These are phyloP conservation scores for Wallacemonas rigidus DNA, from an alignment of 208 protist species.

Conservation along the genomic window DNA sequence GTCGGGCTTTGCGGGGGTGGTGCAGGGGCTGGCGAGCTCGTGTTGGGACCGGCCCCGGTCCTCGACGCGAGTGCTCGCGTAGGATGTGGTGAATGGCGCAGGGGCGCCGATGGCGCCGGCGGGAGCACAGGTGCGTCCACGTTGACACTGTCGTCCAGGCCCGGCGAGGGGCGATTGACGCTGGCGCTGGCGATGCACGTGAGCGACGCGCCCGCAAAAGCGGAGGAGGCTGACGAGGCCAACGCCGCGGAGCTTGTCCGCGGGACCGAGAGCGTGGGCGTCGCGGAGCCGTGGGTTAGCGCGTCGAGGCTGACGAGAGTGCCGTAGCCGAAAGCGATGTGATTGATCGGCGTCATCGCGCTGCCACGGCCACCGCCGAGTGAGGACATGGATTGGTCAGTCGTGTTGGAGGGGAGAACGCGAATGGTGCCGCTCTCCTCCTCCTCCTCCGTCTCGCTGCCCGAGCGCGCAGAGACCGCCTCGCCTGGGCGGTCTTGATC, in stretches of 20 bases:
- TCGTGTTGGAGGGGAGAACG: not conserved
- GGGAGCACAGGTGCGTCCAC: not conserved
- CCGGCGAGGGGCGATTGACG: not conserved
- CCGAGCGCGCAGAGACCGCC: no score
- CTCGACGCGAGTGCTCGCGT: no score
- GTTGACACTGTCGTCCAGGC: conserved; percentile 1
- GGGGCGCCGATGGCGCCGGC: not conserved
- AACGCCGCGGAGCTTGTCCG: not conserved
- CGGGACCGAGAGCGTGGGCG: not conserved
- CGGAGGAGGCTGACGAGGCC: not conserved
- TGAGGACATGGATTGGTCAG: not conserved
- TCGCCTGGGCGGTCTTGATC: no score
- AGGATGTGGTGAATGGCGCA: not conserved
- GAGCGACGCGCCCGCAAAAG: not conserved
- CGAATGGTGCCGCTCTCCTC: conserved; percentile 12
- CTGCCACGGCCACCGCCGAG: not conserved
- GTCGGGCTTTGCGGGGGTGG: no score
- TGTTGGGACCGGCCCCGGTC: no score
- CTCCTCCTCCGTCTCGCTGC: not conserved
- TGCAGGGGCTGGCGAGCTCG: no score
- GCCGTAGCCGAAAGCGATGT: not conserved
- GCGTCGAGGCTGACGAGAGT: not conserved
- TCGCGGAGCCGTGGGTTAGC: not conserved
- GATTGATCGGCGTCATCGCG: not conserved
- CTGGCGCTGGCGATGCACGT: not conserved